A percentile compares a stretch with the other conserved stretches of the same genome.
phyloP scores from a whole-genome alignment of 192 early-diverging fungal genomes.

The Linnemannia elongata region DNA sequence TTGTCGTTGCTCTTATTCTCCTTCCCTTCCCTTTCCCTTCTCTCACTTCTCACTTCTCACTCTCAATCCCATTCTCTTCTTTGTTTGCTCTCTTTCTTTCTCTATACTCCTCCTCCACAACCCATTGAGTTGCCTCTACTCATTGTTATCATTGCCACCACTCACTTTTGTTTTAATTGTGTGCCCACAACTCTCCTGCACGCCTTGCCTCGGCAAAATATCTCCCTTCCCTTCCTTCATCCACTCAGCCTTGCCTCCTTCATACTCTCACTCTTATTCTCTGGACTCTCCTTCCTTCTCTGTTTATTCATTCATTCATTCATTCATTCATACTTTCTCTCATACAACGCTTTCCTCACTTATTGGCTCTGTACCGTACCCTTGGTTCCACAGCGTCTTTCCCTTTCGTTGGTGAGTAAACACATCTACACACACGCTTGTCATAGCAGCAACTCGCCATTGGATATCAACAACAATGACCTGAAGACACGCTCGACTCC shows the following conservation, averaged over 20 bases:
- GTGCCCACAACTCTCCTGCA: slow-evolving; percentile 6
- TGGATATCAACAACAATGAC: not conserved
- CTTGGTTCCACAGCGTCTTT: slow-evolving; percentile 2
- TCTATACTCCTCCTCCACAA: not conserved
- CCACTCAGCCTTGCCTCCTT: not conserved
- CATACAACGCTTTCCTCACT: not conserved
- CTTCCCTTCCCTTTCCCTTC: slow-evolving; percentile 5
- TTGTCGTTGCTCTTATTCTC: not conserved
- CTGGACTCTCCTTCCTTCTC: not conserved
- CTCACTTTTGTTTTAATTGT: not conserved
- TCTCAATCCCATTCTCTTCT: not conserved
- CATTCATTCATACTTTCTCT: not conserved
- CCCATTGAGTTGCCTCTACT: not conserved
- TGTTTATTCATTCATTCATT: not conserved
- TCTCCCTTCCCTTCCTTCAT: not conserved
- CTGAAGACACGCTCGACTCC: not conserved
- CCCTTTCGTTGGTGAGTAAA: slow-evolving; percentile 8
- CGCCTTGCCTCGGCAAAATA: slow-evolving; percentile 3
- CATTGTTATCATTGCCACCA: not conserved
- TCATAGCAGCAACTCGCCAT: not conserved
- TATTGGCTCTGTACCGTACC: not conserved
- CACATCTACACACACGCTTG: not conserved
- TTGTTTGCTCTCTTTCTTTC: not conserved
- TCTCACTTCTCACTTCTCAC: not conserved
- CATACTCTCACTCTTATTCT: not conserved